These are phyloP conservation scores for Viscum album DNA, from an alignment of 177 flowering plant species.

Conservation along the genomic window DNA sequence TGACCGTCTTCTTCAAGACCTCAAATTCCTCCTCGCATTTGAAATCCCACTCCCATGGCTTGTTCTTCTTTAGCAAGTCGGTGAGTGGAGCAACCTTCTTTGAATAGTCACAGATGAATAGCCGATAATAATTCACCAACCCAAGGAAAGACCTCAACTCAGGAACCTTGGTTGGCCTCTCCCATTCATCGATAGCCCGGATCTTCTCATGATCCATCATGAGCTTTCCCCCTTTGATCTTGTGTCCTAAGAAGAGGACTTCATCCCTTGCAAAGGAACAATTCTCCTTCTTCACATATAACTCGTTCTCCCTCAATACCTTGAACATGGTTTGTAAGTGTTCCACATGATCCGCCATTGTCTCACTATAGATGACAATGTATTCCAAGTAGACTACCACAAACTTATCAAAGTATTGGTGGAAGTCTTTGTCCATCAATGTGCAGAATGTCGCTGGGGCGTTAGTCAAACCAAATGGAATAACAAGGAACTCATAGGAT, in stretches of 20 bases:
- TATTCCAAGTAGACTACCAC: slow-evolving; percentile 18
- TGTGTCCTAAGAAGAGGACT: slow-evolving; percentile 11
- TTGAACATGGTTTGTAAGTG: slow-evolving; percentile 10
- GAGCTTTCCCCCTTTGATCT: background rate
- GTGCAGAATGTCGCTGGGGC: slow-evolving; percentile 17
- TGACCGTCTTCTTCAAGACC: slow-evolving; percentile 5
- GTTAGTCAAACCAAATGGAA: slow-evolving; percentile 11
- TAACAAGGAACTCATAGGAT: background rate
- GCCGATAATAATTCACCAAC: slow-evolving; percentile 16
- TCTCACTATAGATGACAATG: slow-evolving; percentile 13
- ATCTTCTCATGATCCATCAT: slow-evolving; percentile 13
- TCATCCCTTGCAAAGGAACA: slow-evolving; percentile 13
- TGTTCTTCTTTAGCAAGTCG: slow-evolving; percentile 11
- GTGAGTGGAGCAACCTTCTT: background rate
- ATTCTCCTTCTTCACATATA: slow-evolving; percentile 17
- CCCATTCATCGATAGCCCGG: slow-evolving; percentile 10
- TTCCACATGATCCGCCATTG: slow-evolving; percentile 9
- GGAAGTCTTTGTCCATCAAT: slow-evolving; percentile 17
- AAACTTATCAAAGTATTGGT: slow-evolving; percentile 11
- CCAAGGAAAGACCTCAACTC: slow-evolving; percentile 12
- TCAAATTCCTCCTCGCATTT: slow-evolving; percentile 11
- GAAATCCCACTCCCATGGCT: background rate
- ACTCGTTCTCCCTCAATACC: slow-evolving; percentile 5
- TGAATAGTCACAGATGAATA: slow-evolving; percentile 16
- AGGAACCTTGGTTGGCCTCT: slow-evolving; percentile 2